Base-by-base conservation (phyloP, 768 basidiomycete species). In the Exsudoporus frostii region DNA sequence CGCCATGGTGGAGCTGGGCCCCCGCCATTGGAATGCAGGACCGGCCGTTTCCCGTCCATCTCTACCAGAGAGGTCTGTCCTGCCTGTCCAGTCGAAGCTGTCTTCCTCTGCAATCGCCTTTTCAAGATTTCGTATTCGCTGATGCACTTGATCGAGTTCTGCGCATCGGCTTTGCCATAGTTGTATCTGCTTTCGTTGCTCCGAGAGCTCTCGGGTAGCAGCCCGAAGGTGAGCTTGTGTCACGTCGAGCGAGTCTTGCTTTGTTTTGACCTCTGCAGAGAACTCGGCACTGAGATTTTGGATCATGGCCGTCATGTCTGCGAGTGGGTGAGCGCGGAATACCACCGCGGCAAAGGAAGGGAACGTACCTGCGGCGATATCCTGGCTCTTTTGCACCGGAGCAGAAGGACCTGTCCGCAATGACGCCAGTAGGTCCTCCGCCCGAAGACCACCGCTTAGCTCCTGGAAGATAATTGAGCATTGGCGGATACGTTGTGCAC, bases 271-370 rank as follows among this genome's bases (percentile, higher is more conserved):
- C 70, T 99, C 97, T 22, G 79, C 59, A 40, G 85, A 78, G 70
- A 96, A 98, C 34, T 96, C 91, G 6, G 78, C 66, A 51, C 84
- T 82, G 7, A 98, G 79, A 42, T 75, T 76, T 67, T 90, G 84
- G 42, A 99, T 86, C 81, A 96, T 92, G 0, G 79, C 58, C 2
- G 88, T 88, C 78, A 98, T 87, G 57, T 94, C 93, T 92, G 57
- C 9, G 2, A 53, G 10, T 5, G 27, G 9, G n/a, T 64, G 51
- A 69, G 51, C 38, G 39, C 54, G 9, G 25, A 34, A 29, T n/a
- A 24, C 19, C 4, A 27, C 20, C 8, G 33, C 15, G 5, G 33
- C 1, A 48, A 36, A 8, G 10, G 25, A 41, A 45, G 17, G 5
- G 36, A 38, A 50, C 68, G 24, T 61, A 88, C 92, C 86, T 65